These are phyloP conservation scores for Sugiyamaella boreocaroliniensis DNA, from an alignment of 805 yeast genomes.

Conservation along the genomic window DNA sequence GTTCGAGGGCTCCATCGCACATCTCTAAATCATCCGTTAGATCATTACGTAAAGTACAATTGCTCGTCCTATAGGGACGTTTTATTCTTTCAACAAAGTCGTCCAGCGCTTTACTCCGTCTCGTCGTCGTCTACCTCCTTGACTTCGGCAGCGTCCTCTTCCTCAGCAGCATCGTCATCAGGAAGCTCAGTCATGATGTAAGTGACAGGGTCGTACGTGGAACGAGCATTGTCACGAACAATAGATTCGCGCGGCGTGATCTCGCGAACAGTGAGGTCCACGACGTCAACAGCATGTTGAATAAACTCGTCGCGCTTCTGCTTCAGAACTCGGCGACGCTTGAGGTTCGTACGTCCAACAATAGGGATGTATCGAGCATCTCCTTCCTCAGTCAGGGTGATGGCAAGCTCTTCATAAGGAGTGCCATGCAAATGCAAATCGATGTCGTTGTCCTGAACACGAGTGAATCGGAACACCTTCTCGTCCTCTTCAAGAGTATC, in stretches of 20 bases:
- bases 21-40: neutral
- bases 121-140: neutral
- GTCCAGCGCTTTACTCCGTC: neutral
- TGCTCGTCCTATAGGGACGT: neutral
- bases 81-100: no score
- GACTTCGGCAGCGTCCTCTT: constrained; percentile 20
- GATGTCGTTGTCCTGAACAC: constrained; percentile 76
- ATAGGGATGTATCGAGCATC: constrained; percentile 73
- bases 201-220: constrained; percentile 71
- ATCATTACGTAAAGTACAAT: neutral
- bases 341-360: constrained; percentile 68
- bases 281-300: constrained; percentile 52
- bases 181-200: constrained; percentile 59
- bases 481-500: constrained; percentile 32
- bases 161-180: constrained; percentile 34
- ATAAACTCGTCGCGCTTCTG: constrained; percentile 43
- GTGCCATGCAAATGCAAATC: constrained; percentile 41
- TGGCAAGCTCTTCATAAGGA: constrained; percentile 58
- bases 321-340: constrained; percentile 72
- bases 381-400: constrained; percentile 49
- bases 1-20: neutral
- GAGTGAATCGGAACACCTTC: constrained; percentile 48
- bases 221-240: constrained; percentile 60
- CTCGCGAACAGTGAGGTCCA: constrained; percentile 60
- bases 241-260: constrained; percentile 65